Base-by-base conservation (phyloP, 495 filamentous ascomycete genomes). In the Lasiosphaeris hirsuta region DNA sequence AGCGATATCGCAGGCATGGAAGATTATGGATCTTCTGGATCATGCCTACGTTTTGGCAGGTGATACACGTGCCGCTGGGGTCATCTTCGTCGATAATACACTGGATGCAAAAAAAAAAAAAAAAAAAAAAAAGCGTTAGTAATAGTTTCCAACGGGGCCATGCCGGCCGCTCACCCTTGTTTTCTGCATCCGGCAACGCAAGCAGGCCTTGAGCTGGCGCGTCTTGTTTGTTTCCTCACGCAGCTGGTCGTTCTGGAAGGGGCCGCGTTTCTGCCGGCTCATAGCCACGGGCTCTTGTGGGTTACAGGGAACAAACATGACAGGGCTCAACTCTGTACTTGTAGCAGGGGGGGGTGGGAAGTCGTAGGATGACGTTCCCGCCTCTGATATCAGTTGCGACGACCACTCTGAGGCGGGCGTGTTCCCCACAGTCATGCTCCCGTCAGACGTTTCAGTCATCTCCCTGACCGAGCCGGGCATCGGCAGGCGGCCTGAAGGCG, bases 181-280 rank as follows among this genome's bases (percentile, higher is more conserved):
- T 14, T 55, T 61, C 44, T 65, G 63, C 53, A 65, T 57, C 7
- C 60, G 57, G 46, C 63, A 65, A 6, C 63, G 56, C 14, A 62
- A 15, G 34, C 63, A 65, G 1, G 63, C 63, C 35, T 46, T 62
- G 48, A 57, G 45, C 30, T 59, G 54, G 40, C 63, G 40, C 4
- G 63, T 65, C 38, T 59, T 51, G 41, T 48, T 54, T 2, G 63
- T 62, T 15, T 65, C 35, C 14, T 56, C 34, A n/a, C 52, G 49
- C 4, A 50, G 51, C 17, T 52, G 14, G n/a, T 37, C 15, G 33
- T 56, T 23, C 34, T 56, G 49, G 50, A 66, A 66, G 0, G 51
- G 56, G 33, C 48, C 48, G 8, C 48, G 30, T 51, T 51, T 51
- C 35, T 37, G 33, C 14, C 34, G 48, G 5, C 5, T 10, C 13